phyloP scores from a whole-genome alignment of 1,284 basidiomycete genomes.

The Fomes fomentarius region DNA sequence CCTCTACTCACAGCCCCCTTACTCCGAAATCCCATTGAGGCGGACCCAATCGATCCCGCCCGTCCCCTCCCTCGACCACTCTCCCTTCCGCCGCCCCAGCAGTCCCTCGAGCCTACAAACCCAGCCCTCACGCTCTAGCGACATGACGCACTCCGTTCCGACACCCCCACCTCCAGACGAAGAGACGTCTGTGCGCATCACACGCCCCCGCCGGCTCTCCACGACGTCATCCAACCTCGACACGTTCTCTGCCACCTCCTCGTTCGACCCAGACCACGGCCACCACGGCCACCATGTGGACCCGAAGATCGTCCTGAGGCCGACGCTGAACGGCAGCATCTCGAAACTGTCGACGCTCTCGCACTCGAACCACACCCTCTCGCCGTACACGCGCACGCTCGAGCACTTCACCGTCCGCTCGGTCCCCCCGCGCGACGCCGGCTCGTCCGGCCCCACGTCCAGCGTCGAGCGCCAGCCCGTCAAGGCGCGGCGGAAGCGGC shows the following conservation, averaged over 20 bases:
- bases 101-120: constrained; percentile 37
- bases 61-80: constrained; percentile 34
- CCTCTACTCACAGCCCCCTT: constrained; percentile 14
- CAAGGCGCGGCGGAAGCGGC: constrained; percentile 80
- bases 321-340: constrained; percentile 71
- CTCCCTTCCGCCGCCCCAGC: constrained; percentile 28
- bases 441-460: constrained; percentile 31
- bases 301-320: constrained; percentile 72
- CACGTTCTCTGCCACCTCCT: constrained; percentile 42
- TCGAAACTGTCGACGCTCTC: constrained; percentile 85
- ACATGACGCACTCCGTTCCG: constrained; percentile 35
- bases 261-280: constrained; percentile 41
- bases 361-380: constrained; percentile 88
- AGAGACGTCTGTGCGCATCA: constrained; percentile 29
- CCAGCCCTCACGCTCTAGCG: constrained; percentile 35
- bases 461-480: constrained; percentile 52
- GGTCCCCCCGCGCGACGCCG: constrained; percentile 62
- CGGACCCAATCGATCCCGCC: constrained; percentile 36
- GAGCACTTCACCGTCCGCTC: constrained; percentile 91
- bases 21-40: constrained; percentile 22
- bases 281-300: constrained; percentile 34
- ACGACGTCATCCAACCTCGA: constrained; percentile 44
- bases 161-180: constrained; percentile 35
- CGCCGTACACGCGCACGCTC: constrained; percentile 86
- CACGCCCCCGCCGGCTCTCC: constrained; percentile 31